Evolutionary conservation across 106 monocot species (phyloP).

Genomic region (Apostasia shenzhenica): DNA sequence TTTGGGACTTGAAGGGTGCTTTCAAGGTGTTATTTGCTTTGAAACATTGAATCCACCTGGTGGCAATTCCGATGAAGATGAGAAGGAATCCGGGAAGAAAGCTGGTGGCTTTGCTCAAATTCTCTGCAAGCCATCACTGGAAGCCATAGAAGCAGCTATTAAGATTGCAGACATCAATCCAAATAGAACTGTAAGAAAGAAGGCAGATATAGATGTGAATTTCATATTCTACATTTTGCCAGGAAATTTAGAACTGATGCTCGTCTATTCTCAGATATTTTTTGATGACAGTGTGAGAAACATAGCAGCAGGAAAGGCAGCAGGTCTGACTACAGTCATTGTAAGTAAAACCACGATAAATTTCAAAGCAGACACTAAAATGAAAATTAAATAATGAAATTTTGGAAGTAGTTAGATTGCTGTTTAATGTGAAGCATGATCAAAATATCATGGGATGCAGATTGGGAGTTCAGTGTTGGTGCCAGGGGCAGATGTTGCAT

Average conservation of each 20-base stretch:
- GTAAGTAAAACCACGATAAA: slow-evolving; percentile 25
- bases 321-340: slow-evolving; percentile 62
- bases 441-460: slow-evolving; percentile 19
- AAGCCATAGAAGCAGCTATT: slow-evolving; percentile 70
- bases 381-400: not conserved
- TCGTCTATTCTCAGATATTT: slow-evolving; percentile 43
- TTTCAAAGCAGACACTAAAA: not conserved
- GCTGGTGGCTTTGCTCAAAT: slow-evolving; percentile 8
- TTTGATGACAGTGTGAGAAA: slow-evolving; percentile 82
- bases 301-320: slow-evolving; percentile 64
- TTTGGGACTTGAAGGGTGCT: slow-evolving; percentile 84
- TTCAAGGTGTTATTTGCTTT: slow-evolving; percentile 85
- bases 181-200: slow-evolving; percentile 46
- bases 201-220: not conserved
- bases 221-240: not conserved
- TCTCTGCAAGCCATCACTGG: slow-evolving; percentile 66
- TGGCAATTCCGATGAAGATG: not conserved
- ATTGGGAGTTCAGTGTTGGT: slow-evolving; percentile 59
- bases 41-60: slow-evolving; percentile 65
- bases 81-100: not conserved
- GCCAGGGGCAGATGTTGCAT: slow-evolving; percentile 62
- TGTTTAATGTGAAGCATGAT: not conserved
- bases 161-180: slow-evolving; percentile 64
- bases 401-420: too few species aligned
- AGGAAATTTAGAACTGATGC: not conserved